Base-by-base conservation (phyloP, 495 filamentous ascomycete genomes). In the Podospora pseudopauciseta region DNA sequence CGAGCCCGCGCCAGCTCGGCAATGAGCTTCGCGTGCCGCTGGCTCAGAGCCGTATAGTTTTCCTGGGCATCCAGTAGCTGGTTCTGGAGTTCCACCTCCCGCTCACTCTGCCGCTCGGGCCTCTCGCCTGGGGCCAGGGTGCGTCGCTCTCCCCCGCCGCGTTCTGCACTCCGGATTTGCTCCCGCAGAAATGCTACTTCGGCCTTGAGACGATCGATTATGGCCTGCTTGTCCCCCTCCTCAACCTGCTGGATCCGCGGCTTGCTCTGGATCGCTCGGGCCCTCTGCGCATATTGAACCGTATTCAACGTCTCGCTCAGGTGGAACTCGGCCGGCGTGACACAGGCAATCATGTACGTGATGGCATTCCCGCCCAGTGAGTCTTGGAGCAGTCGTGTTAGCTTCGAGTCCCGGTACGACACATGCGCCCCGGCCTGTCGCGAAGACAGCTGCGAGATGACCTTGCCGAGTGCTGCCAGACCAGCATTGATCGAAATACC, bases 261-360 rank as follows among this genome's bases (percentile, higher is more conserved):
- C 74, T 97, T 97, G 83, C 92, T 97, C 81, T 99, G 95, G 68
- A 99, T 99, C 0, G 92, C 92, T 75, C 95, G 88, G 66, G 95
- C 96, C 68, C 95, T 89, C 81, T 97, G 95, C 28, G 95, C 95
- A 80, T 99, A 99, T 77, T 97, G 89, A 26, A 99, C 91, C 0
- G 95, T 99, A 77, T 99, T 99, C 55, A 99, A 82, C 0, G 95
- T 98, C 80, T 99, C 95, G 80, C 94, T 98, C 19, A 98, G 83
- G 78, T 99, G 94, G 76, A 98, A 99, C 74, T 97, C 94, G 16
- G 93, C 93, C 5, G 94, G 95, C 5, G 92, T 98, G 27, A 99
- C 94, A 80, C 95, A 99, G 32, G 95, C 95, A 81, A 99, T 94
- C 95, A 99, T 97, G 79, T 98, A 99, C 1, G 95, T 99, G 73